phyloP scores from a whole-genome alignment of 805 yeast genomes.

The Candida methanosorbosa region DNA sequence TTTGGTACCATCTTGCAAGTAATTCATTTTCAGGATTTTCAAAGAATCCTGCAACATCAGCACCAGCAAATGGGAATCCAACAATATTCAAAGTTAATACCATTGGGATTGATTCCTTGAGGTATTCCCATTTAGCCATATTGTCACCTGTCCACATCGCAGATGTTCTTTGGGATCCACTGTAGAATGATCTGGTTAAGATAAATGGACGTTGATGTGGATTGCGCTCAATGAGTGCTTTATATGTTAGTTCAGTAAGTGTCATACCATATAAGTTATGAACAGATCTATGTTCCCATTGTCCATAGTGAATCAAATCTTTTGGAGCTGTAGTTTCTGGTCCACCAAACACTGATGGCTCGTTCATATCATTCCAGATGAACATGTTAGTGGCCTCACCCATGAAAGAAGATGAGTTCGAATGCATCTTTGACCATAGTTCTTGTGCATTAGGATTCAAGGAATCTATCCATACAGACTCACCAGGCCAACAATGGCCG shows the following conservation, averaged over 20 bases:
- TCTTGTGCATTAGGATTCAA: conserved; percentile 51
- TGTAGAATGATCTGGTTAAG: conserved; percentile 75
- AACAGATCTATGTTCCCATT: conserved; percentile 84
- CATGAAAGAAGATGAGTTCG: conserved; percentile 34
- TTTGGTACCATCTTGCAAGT: conserved; percentile 88
- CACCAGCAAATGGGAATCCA: conserved; percentile 90
- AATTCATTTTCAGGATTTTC: conserved; percentile 82
- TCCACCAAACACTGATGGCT: conserved; percentile 91
- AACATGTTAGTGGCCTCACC: conserved; percentile 56
- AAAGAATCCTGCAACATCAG: conserved; percentile 96
- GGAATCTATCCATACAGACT: conserved; percentile 88
- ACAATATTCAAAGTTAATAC: conserved; percentile 68
- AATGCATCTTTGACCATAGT: conserved; percentile 51
- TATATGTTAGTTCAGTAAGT: conserved; percentile 71
- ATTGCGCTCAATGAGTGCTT: conserved; percentile 48
- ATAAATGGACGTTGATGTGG: conserved; percentile 69
- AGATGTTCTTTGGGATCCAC: conserved; percentile 87
- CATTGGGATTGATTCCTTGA: conserved; percentile 80
- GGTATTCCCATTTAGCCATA: conserved; percentile 85
- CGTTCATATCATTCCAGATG: conserved; percentile 98
- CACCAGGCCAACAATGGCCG: conserved; percentile 99
- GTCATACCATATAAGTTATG: conserved; percentile 82
- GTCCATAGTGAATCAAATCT: conserved; percentile 68
- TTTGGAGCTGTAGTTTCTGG: conserved; percentile 90
- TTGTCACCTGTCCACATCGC: conserved; percentile 99